Base-by-base conservation (phyloP, 2,329 filamentous ascomycete species). In the Nigrospora osmanthi region DNA sequence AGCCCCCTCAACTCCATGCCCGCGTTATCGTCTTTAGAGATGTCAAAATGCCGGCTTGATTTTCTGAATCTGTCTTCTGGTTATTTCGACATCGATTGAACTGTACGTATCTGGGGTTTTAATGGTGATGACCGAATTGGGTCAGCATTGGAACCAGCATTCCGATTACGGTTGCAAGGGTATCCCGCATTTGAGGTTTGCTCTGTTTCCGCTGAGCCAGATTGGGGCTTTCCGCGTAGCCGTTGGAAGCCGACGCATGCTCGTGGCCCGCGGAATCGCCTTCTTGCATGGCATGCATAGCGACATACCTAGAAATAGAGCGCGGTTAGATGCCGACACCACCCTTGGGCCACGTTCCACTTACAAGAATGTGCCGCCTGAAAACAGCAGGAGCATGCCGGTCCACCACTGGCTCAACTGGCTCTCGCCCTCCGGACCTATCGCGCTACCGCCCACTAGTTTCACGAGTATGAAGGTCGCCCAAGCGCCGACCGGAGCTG, bases 251-350 rank as follows among this genome's bases (percentile, higher is more conserved):
- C 1, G 64, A 55, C 42, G 69, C 64, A 46, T 77, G 70, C n/a
- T 80, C 71, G 50, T 81, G 73, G 42, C 68, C 64, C 30, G 75
- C 67, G 10, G 66, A 64, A 42, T 72, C 69, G 17, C 83, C 79
- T 58, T 95, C 90, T 60, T 94, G 87, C 89, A 97, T 95, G 1
- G 90, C 89, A 60, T 98, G 93, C 90, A 97, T 96, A 1, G 93
- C 93, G 37, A 98, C 93, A 59, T 97, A 95, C 55, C 89, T 94
- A 51, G 13, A 40, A 40, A 11, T 12, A n/a, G 10, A 36, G 17
- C 17, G 11, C 38, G 40, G 52, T 65, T 50, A 60, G 56, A 38
- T 32, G 17, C 12, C 4, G 35, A 16, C 31, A 5, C 11, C 19
- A 38, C 9, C n/a, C 33, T 19, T 16, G 46, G 40, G 48, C 41